Conservation (phyloP, 2,329 filamentous ascomycete genomes). For the Colletotrichum sp. region DNA sequence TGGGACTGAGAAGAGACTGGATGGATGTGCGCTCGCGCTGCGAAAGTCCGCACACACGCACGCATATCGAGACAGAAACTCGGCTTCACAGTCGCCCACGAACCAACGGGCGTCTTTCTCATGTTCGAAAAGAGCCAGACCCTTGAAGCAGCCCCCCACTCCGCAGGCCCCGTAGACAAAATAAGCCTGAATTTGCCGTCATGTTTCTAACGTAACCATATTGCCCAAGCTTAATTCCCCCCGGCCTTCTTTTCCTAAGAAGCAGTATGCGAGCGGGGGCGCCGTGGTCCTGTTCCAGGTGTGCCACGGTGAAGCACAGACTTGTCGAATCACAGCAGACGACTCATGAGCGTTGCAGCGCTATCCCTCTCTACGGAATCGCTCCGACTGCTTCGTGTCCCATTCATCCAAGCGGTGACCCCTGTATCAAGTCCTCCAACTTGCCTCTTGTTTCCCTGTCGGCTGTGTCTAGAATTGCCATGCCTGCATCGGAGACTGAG, state of each 20-base stretch:
- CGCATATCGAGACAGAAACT: not conserved
- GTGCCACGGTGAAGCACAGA: not conserved
- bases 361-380: not conserved
- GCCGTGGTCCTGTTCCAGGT: conserved; percentile 2
- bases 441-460: not conserved
- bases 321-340: not conserved
- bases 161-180: not conserved
- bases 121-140: not conserved
- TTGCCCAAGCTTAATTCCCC: conserved; percentile 4
- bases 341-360: not conserved
- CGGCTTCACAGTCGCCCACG: not conserved
- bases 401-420: not conserved
- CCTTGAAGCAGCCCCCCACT: not conserved
- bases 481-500: not conserved
- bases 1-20: not conserved
- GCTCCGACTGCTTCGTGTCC: not conserved
- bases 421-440: not conserved
- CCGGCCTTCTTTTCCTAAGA: not conserved
- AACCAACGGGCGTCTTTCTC: not conserved
- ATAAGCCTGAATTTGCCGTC: not conserved
- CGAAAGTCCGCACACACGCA: not conserved
- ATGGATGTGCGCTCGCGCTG: not conserved
- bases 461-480: not conserved
- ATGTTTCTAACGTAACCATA: not conserved
- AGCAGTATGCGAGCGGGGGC: not conserved